These are phyloP conservation scores for Plasmodium gallinaceum DNA, from an alignment of 169 alveolate genomes.

Conservation along the genomic window DNA sequence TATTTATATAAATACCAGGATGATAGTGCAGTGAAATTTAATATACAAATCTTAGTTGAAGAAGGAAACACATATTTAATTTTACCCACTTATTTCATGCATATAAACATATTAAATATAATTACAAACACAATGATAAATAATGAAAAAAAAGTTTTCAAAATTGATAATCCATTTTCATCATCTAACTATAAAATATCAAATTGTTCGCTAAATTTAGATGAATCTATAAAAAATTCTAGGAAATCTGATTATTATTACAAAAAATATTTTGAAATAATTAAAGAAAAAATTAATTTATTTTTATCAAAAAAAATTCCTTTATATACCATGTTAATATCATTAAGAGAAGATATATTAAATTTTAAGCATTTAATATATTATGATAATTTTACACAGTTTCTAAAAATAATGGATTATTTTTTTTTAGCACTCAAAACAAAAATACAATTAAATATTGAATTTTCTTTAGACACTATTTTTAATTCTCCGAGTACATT, in stretches of 20 bases:
- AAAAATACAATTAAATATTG: slow-evolving; percentile 34
- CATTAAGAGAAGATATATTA: slow-evolving; percentile 68
- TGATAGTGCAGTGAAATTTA: slow-evolving; percentile 38
- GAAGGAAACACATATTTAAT: slow-evolving; percentile 52
- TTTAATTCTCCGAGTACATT: slow-evolving; percentile 35
- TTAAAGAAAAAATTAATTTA: slow-evolving; percentile 44
- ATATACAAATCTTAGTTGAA: slow-evolving; percentile 57
- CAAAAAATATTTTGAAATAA: slow-evolving; percentile 35
- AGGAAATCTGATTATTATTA: slow-evolving; percentile 31
- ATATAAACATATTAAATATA: slow-evolving; percentile 43
- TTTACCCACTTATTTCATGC: slow-evolving; percentile 63
- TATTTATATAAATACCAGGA: slow-evolving; percentile 61
- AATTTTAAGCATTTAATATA: slow-evolving; percentile 60
- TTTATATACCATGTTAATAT: slow-evolving; percentile 41
- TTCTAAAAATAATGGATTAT: slow-evolving; percentile 60
- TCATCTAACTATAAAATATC: slow-evolving; percentile 10
- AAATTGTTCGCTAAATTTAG: neutral
- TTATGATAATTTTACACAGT: slow-evolving; percentile 39
- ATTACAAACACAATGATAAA: slow-evolving; percentile 22
- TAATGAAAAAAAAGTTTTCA: slow-evolving; percentile 47
- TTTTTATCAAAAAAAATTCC: slow-evolving; percentile 30
- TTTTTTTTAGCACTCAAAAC: slow-evolving; percentile 24
- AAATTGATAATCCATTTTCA: neutral
- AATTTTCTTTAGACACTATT: slow-evolving; percentile 38
- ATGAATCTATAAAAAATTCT: slow-evolving; percentile 32